Base-by-base conservation (phyloP, 345 rosid genomes). In the Acer negundo region DNA sequence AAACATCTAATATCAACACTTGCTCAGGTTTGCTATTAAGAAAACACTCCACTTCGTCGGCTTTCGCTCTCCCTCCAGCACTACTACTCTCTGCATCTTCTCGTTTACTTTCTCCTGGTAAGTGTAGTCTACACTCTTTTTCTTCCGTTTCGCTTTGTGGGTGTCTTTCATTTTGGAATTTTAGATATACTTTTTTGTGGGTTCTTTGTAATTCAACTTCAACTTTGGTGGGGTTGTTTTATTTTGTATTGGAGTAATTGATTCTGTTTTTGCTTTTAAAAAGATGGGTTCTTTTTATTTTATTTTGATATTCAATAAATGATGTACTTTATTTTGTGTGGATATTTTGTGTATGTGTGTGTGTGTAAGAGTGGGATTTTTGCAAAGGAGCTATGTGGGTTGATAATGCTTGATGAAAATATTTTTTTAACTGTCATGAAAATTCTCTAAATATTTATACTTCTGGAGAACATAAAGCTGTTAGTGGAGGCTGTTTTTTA, bases 51-150 rank as follows among this genome's bases (percentile, higher is more conserved):
- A 20, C 49, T 72, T 4, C 7, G 58, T 2, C 59, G 10, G 3
- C 72, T 19, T 46, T 69, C 35, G 10, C 59, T 13, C 49, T 12
- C 51, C 24, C 59, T 10, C 3, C 31, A 56, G 35, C 75, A 7
- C 31, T 22, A 59, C 13, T 24, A 23, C 40, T 47, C 40, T 49
- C 13, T 69, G 8, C 23, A 17, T 24, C 69, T 73, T 26, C 59
- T 44, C 67, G 40, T 62, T 16, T 26, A 17, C 69, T 73, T 47
- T 75, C 78, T 10, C 78, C 84, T 10, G 77, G 90, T 91, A 80
- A 67, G 78, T 62, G 70, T 20, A 47, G 46, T 82, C 44, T 69
- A 16, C 15, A 6, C 61, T 10, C 38, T 22, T 22, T 12, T 23
- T 6, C 19, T 31, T 63, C 40, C 12, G 22, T 15, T 23, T 24